phyloP scores from a whole-genome alignment of 208 protist species.

The Leishmania guyanensis region DNA sequence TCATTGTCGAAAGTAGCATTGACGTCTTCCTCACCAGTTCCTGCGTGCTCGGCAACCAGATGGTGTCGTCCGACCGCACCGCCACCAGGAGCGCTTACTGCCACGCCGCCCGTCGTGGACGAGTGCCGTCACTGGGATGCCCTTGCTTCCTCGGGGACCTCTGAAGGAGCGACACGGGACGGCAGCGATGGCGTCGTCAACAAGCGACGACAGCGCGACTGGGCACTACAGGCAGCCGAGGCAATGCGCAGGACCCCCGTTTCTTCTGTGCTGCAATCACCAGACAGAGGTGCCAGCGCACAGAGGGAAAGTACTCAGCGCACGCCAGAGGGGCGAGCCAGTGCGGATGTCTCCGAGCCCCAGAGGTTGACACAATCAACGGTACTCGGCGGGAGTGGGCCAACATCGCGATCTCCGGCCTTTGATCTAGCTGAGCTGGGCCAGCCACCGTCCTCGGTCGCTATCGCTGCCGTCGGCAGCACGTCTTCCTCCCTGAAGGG shows the following conservation, averaged over 20 bases:
- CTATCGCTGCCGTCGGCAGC: not conserved
- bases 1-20: not conserved
- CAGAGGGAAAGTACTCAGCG: not conserved
- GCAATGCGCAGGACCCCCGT: not conserved
- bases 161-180: not conserved
- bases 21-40: not conserved
- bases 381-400: not conserved
- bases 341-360: not conserved
- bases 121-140: not conserved
- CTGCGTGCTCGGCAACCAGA: not conserved
- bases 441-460: not conserved
- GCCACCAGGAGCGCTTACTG: not conserved
- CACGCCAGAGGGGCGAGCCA: not conserved
- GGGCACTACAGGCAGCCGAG: not conserved
- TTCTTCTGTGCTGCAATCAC: not conserved
- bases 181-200: not conserved
- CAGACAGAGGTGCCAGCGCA: not conserved
- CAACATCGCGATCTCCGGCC: not conserved
- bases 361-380: not conserved
- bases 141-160: not conserved
- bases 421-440: not conserved
- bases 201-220: not conserved
- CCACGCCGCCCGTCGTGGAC: not conserved
- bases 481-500: not conserved
- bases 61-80: not conserved